phyloP scores from a whole-genome alignment of 352 stramenopile genomes.

The Aphanomyces invadans region DNA sequence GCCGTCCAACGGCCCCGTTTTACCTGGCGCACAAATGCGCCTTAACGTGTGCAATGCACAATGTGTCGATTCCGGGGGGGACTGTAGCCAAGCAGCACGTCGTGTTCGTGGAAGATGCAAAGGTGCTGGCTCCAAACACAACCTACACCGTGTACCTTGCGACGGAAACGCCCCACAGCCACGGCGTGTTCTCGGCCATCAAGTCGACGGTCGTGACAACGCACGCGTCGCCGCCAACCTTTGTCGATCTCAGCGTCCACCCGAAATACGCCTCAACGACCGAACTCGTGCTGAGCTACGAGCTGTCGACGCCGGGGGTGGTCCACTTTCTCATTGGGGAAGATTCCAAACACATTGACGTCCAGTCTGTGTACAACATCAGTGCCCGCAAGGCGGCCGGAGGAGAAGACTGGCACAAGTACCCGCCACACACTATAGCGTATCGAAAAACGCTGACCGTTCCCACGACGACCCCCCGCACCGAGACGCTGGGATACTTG shows the following conservation, averaged over 20 bases:
- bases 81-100: background rate
- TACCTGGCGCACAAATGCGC: background rate
- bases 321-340: constrained; percentile 64
- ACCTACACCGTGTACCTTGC: constrained; percentile 46
- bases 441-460: constrained; percentile 38
- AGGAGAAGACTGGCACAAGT: constrained; percentile 48
- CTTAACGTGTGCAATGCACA: background rate
- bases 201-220: constrained; percentile 36
- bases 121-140: constrained; percentile 39
- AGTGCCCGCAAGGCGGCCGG: constrained; percentile 42
- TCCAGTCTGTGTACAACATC: constrained; percentile 65
- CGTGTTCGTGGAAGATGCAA: constrained; percentile 33
- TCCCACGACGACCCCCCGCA: constrained; percentile 29
- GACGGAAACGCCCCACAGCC: constrained; percentile 42
- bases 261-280: constrained; percentile 68
- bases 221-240: constrained; percentile 35
- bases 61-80: background rate
- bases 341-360: constrained; percentile 40
- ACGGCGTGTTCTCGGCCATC: constrained; percentile 50
- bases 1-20: constrained; percentile 23
- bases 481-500: constrained; percentile 59
- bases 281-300: constrained; percentile 49
- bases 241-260: constrained; percentile 36
- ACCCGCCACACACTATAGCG: constrained; percentile 50
- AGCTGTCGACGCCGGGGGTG: constrained; percentile 50